Conservation (phyloP, 768 basidiomycete species). For the Hebeloma cylindrosporum region DNA sequence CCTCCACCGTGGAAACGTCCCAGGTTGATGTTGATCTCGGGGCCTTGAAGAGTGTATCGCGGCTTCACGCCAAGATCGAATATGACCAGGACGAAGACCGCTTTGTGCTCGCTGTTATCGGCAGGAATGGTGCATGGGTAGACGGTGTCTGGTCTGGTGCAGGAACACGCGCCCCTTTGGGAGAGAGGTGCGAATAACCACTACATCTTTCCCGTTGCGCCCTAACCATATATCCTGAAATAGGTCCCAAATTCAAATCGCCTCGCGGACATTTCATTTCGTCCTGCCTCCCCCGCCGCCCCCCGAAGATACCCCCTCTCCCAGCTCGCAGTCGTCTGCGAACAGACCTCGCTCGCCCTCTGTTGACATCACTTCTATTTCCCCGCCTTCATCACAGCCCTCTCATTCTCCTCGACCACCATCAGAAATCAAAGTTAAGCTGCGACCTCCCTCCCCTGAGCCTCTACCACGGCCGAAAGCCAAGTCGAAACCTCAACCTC, state of each 20-base stretch:
- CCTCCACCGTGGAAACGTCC: conserved; percentile 55
- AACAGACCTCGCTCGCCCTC: conserved; percentile 74
- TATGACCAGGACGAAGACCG: conserved; percentile 88
- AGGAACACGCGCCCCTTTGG: conserved; percentile 81
- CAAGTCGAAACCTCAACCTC: conserved; percentile 37
- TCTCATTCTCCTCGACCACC: conserved; percentile 72
- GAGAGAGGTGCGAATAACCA: conserved; percentile 64
- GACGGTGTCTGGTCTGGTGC: conserved; percentile 95
- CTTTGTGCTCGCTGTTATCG: conserved; percentile 87
- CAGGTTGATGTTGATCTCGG: conserved; percentile 91
- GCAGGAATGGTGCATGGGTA: conserved; percentile 98
- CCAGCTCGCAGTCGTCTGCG: conserved; percentile 72
- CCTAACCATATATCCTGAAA: conserved; percentile 12
- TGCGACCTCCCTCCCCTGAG: conserved; percentile 41
- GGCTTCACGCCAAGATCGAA: conserved; percentile 93
- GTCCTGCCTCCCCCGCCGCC: conserved; percentile 86
- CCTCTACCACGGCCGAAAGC: conserved; percentile 36
- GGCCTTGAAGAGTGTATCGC: conserved; percentile 95
- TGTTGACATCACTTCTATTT: conserved; percentile 78
- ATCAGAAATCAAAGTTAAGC: conserved; percentile 48
- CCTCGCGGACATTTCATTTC: conserved; percentile 95
- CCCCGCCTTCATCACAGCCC: conserved; percentile 78
- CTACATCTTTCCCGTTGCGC: not conserved
- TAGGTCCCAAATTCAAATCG: conserved; percentile 95
- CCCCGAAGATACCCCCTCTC: conserved; percentile 79